phyloP scores from a whole-genome alignment of 202 grass and related monocot genomes.

The Schoenoplectus triqueter region DNA sequence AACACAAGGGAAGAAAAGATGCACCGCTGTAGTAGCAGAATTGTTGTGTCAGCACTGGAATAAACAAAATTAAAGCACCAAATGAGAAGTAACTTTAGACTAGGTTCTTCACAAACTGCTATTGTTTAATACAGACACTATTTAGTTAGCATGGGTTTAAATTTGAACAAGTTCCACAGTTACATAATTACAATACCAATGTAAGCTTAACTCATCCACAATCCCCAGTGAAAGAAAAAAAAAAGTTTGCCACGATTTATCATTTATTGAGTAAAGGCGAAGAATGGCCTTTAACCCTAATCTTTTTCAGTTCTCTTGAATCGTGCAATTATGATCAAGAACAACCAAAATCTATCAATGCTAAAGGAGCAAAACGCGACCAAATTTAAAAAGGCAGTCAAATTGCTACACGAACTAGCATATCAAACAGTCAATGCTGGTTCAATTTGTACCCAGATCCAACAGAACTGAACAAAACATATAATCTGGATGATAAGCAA shows the following conservation, averaged over 20 bases:
- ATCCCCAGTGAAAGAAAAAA: no score
- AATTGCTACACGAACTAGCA: background rate
- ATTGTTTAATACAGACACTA: background rate
- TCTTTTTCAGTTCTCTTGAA: background rate
- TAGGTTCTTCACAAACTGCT: conserved; percentile 3
- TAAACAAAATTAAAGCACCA: conserved; percentile 30
- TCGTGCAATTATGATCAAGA: conserved; percentile 5
- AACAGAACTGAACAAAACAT: no score
- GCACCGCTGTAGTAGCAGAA: conserved; percentile 45
- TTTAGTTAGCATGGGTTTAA: background rate
- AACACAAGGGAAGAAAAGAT: conserved; percentile 54
- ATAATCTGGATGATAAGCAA: no score
- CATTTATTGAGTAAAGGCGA: background rate
- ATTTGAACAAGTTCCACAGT: background rate
- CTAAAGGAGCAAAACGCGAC: background rate
- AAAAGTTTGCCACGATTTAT: background rate
- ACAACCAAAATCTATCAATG: background rate
- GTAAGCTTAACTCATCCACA: background rate
- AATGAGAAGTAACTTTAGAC: background rate
- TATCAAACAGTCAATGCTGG: background rate
- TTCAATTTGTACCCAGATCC: background rate
- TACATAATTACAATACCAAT: background rate
- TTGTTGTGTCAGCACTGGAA: conserved; percentile 53
- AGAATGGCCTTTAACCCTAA: background rate
- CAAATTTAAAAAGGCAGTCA: background rate